Evolutionary conservation across 2,329 filamentous ascomycete species (phyloP), one percentile per base, ranked within the genome.

Genomic region (Paradendryphiella salina): DNA sequence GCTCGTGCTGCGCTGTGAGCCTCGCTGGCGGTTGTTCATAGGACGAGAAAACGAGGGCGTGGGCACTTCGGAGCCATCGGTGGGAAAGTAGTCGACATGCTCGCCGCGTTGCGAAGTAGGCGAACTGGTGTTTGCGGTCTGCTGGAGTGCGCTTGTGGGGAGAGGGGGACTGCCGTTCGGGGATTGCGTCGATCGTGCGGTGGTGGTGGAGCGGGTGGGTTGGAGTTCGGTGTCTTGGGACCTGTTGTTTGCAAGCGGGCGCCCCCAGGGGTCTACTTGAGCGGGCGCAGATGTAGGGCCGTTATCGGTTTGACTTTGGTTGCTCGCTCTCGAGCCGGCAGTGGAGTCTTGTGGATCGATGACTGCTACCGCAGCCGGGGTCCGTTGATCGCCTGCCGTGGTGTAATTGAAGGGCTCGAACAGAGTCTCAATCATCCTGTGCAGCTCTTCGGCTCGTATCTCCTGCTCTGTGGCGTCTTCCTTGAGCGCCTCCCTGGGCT

Each of bases 401-500:
- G 92, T 96, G 74, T 99, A 99, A 73, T 99, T 94, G 71, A 97
- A 99, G 0, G 92, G 90, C 70, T 89, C 86, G 69, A 97, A 99
- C 66, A 96, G 88, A 4, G 84, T 88, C 73, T 99, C 94, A 55
- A 99, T 96, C 82, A 95, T 89, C 58, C 86, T 86, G 72, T 97
- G 94, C 17, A 97, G 81, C 73, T 96, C 92, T 56, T 99, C 93
- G 62, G 96, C 91, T 17, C 92, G 83, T 48, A 96, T 96, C 72
- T 99, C 93, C 72, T 95, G 93, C 34, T 91, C 89, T 0, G 93
- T 96, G 1, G 94, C 94, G 75, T 97, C 93, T 2, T 96, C 90
- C 73, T 94, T 93, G 69, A 99, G 78, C 60, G 89, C 87, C 59
- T 96, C 92, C 56, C 94, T 83, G 1, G 94, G 94, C 73, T 97